Base-by-base conservation (phyloP, 164 flowering plant species). In the Dillenia suffruticosa region DNA sequence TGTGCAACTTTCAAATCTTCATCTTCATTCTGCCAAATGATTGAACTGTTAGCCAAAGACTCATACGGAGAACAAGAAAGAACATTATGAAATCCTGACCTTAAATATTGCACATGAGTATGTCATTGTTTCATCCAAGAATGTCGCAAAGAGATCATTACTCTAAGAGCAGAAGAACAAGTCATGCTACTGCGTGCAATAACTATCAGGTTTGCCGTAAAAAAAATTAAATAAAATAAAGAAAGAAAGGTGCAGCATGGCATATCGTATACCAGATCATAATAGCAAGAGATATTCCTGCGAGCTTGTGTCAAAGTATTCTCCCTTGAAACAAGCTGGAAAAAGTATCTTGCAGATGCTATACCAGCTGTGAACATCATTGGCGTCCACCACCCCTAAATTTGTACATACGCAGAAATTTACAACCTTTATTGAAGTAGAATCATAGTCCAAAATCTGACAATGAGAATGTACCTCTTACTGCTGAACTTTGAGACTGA, bases 341-440 rank as follows among this genome's bases (percentile, higher is more conserved):
- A 72, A 67, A 88, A 89, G 68, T 81, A 87, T 58, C 82, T 91
- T 64, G 95, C 92, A 49, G 99, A 91, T 49, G 93, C 83, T 50
- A 91, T 57, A 62, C 82, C 81, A 56, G 99, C 91, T 19, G 97
- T 87, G 51, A 83, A 58, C 64, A 87, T 65, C 70, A 82, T 11
- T n/a, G 96, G 96, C 15, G 95, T 91, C 97, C 99, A 94, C 96
- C 96, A 94, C 46, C 98, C 83, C 98, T 90, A 67, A 24, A 77
- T 14, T 26, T 26, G 1, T 26, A 2, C 5, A 6, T 56, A 24
- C 58, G 43, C 19, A 49, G 49, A n/a, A 16, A 44, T 26, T 51
- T 47, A 43, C 32, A 52, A 16, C 6, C 7, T 32, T 32, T 32
- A 32, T 32, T 32, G 40, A 32, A 32, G 40, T 32, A 32, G 40